phyloP scores from a whole-genome alignment of 2,329 filamentous ascomycete genomes.

The Dactylellina cionopaga region DNA sequence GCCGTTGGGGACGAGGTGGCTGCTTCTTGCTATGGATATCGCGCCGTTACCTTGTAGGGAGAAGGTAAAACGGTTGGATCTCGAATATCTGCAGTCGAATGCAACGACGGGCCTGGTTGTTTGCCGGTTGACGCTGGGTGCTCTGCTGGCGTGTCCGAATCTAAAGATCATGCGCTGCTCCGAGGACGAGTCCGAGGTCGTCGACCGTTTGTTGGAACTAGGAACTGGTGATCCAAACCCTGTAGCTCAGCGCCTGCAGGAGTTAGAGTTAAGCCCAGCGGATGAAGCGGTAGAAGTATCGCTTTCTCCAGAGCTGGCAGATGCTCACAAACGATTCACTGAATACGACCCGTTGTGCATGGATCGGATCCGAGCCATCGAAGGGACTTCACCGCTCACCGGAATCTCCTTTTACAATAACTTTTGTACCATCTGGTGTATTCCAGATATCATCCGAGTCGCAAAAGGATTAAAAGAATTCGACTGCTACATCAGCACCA shows the following conservation, averaged over 20 bases:
- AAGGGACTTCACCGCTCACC: conserved; percentile 6
- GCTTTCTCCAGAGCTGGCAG: neutral
- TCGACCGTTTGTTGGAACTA: neutral
- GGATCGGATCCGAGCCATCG: neutral
- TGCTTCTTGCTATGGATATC: conserved; percentile 36
- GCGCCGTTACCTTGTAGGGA: conserved; percentile 18
- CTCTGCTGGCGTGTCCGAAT: conserved; percentile 14
- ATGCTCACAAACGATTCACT: conserved; percentile 2
- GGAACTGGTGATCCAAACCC: neutral
- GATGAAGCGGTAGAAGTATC: neutral
- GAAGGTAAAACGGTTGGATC: conserved; percentile 15
- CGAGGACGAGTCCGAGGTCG: neutral
- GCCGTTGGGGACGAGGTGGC: conserved; percentile 13
- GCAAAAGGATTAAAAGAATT: conserved; percentile 10
- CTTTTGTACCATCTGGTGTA: conserved; percentile 2
- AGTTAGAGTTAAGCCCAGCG: neutral
- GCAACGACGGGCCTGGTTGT: neutral
- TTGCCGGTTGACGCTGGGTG: conserved; percentile 20
- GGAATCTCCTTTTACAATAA: conserved; percentile 27
- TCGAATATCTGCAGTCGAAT: conserved; percentile 13
- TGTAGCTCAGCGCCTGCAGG: neutral
- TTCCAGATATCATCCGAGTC: conserved; percentile 14
- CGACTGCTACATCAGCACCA: conserved; percentile 26
- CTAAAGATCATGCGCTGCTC: conserved; percentile 10
- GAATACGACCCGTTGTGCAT: conserved; percentile 12